These are phyloP conservation scores for Zygosaccharomyces rouxii DNA, from an alignment of 805 yeast genomes.

Conservation along the genomic window DNA sequence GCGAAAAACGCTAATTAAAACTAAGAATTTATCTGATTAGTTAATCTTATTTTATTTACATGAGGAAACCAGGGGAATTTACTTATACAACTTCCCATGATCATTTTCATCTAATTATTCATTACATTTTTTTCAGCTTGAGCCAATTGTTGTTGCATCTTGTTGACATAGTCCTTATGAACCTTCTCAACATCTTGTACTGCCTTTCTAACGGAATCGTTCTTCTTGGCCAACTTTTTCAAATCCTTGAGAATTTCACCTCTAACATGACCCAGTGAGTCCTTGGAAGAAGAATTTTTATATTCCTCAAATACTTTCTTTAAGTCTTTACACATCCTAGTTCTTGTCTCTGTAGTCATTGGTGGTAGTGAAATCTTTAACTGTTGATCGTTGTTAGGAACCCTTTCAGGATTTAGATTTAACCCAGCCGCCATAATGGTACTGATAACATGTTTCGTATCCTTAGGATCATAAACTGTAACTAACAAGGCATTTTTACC, in stretches of 20 bases:
- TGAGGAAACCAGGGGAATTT: not conserved
- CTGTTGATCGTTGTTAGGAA: conserved; percentile 66
- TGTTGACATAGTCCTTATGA: conserved; percentile 60
- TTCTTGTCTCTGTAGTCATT: conserved; percentile 60
- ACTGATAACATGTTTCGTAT: conserved; percentile 64
- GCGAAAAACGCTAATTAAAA: conserved; percentile 40
- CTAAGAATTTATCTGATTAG: not conserved
- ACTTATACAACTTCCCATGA: not conserved
- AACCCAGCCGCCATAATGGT: conserved; percentile 63
- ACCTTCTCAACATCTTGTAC: conserved; percentile 60
- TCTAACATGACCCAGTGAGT: conserved; percentile 55
- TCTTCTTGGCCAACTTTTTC: conserved; percentile 47
- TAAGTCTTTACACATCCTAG: conserved; percentile 52
- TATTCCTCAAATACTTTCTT: conserved; percentile 64
- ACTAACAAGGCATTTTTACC: conserved; percentile 63
- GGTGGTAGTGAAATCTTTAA: conserved; percentile 73
- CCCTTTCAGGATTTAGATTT: conserved; percentile 76
- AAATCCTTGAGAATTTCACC: conserved; percentile 52
- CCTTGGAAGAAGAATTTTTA: conserved; percentile 46
- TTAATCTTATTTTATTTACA: not conserved
- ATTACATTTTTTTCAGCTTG: conserved; percentile 46
- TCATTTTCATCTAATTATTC: conserved; percentile 8
- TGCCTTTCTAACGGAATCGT: conserved; percentile 52
- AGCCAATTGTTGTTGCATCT: conserved; percentile 53
- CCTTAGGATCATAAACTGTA: conserved; percentile 83